These are phyloP conservation scores for Metroxylon sagu DNA, from an alignment of 176 grass and related monocot genomes.

Conservation along the genomic window DNA sequence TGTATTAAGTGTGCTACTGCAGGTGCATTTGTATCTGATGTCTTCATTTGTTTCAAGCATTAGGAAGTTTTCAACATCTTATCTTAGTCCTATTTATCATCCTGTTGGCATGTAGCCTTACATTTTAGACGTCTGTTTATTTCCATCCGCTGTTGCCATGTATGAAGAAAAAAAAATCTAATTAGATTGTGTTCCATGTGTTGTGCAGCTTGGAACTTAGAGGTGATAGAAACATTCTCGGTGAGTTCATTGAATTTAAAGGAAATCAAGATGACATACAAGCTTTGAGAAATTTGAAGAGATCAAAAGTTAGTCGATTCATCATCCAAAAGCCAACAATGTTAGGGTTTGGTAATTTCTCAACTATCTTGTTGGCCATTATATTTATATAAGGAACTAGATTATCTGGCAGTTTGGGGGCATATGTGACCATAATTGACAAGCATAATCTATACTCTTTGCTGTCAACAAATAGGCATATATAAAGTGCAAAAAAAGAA, in stretches of 20 bases:
- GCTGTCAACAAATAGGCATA: no score
- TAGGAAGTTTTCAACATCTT: no score
- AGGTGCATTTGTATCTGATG: no score
- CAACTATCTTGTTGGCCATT: background rate
- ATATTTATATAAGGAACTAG: no score
- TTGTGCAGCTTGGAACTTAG: constrained; percentile 69
- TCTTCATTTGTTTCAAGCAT: no score
- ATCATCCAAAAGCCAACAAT: constrained; percentile 76
- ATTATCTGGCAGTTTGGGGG: no score
- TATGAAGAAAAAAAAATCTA: background rate
- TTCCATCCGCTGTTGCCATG: background rate
- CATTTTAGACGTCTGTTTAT: background rate
- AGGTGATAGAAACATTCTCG: constrained; percentile 66
- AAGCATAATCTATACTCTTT: no score
- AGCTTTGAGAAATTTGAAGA: constrained; percentile 71
- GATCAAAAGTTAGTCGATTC: constrained; percentile 76
- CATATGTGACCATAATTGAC: no score
- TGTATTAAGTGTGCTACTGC: no score
- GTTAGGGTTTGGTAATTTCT: constrained; percentile 51
- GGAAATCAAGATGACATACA: constrained; percentile 68
- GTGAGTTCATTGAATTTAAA: constrained; percentile 95
- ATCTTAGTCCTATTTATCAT: no score
- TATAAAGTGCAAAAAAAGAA: no score
- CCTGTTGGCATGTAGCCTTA: no score
- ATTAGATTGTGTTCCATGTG: constrained; percentile 1